Evolutionary conservation across 2,329 filamentous ascomycete genomes (phyloP).

Genomic region (Trichoderma sp.): DNA sequence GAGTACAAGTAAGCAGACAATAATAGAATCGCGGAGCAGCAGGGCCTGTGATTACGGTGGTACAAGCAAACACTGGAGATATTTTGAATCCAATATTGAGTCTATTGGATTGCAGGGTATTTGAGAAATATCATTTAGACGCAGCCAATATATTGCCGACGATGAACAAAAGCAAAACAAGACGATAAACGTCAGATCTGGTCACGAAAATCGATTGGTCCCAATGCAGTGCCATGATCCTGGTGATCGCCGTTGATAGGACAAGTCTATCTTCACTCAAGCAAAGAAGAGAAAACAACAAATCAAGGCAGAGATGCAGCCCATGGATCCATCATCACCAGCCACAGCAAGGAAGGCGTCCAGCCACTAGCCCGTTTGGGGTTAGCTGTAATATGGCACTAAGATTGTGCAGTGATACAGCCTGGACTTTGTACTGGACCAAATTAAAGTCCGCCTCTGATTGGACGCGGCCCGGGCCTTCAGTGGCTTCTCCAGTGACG

Average conservation of each 20-base stretch:
- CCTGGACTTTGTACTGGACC: neutral
- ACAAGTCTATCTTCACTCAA: neutral
- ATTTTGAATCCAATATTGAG: neutral
- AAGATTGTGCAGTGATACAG: neutral
- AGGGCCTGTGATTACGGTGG: neutral
- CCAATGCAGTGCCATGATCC: neutral
- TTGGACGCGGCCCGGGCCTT: slow-evolving; percentile 12
- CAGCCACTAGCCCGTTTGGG: neutral
- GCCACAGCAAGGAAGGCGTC: neutral
- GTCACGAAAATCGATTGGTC: neutral
- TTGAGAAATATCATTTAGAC: neutral
- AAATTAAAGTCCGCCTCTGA: neutral
- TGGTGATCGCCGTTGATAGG: neutral
- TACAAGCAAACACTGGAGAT: neutral
- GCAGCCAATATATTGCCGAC: neutral
- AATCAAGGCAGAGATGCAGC: neutral
- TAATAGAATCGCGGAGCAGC: neutral
- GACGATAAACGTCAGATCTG: neutral
- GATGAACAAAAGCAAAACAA: neutral
- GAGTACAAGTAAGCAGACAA: neutral
- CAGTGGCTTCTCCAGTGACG: slow-evolving; percentile 8
- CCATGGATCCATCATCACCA: slow-evolving; percentile 1
- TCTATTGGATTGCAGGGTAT: neutral
- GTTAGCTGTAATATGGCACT: neutral
- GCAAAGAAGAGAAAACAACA: neutral